Evolutionary conservation across 2,329 filamentous ascomycete genomes (phyloP), one percentile per base, ranked within the genome.

Genomic region (Allantophomopsis cytisporea): DNA sequence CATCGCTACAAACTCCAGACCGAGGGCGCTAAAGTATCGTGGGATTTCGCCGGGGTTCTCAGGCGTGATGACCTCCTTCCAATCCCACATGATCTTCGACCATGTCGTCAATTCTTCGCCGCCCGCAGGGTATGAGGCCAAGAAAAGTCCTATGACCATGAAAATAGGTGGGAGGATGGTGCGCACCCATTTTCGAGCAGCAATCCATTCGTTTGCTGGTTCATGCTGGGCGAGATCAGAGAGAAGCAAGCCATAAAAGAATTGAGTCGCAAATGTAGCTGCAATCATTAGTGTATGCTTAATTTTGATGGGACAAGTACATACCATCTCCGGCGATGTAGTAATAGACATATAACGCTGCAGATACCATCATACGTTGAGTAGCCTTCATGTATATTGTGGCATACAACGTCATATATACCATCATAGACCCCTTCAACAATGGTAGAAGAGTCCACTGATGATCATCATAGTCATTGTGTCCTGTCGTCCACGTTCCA

Each of bases 361-460:
- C 46, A 28, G 65, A 57, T 2, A 62, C 58, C 41, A 66, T 54
- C 55, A 72, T 66, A 35, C 72, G 60, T 48, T 66, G 72, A 35
- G 56, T 54, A 3, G 67, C 58, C 39, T 63, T 65, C 43, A 71
- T 60, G 41, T 66, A 64, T 21, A 63, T 61, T 0, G 69, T 71
- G 3, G 66, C 65, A 23, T 72, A 53, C 41, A 76, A 56, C 37
- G 68, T 65, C 34, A 65, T 61, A 45, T 74, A 76, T 12, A 74
- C 63, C 54, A 65, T 59, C 56, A 76, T 64, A 30, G 66, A 71
- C 5, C 69, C 71, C 45, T 64, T 65, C 21, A 76, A 56, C 28
- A 76, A 53, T 13, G 68, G 69, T 5, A 70, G 47, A 21, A 76
- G 52, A 11, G 71, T 73, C 72, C 72, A 76, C 47, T 75, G 71